phyloP scores from a whole-genome alignment of 164 flowering plant genomes.

The Nymphaea colorata region DNA sequence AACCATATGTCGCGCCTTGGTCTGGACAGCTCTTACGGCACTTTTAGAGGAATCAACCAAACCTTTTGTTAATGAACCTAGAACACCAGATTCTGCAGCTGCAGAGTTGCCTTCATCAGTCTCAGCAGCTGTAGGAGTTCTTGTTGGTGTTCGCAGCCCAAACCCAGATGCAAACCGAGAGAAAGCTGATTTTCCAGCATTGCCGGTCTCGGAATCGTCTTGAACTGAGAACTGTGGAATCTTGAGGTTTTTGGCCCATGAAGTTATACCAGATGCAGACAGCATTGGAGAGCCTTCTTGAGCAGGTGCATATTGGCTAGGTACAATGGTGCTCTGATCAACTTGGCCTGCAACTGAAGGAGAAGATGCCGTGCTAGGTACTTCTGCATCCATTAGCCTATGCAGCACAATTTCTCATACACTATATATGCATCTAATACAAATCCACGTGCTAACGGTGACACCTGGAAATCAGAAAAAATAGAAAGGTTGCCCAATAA shows the following conservation, averaged over 20 bases:
- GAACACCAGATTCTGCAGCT: conserved; percentile 45
- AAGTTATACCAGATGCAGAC: conserved; percentile 56
- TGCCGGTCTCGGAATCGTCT: conserved; percentile 39
- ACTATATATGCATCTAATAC: no score
- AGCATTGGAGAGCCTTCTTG: conserved; percentile 36
- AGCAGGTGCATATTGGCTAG: conserved; percentile 29
- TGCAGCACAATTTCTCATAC: no score
- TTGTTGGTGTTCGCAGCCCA: conserved; percentile 67
- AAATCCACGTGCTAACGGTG: no score
- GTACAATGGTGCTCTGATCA: conserved; percentile 15
- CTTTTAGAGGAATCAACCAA: conserved; percentile 81
- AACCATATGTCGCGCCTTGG: conserved; percentile 95
- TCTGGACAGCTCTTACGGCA: conserved; percentile 94
- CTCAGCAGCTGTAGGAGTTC: conserved; percentile 36
- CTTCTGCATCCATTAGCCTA: conserved; percentile 29
- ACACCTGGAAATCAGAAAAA: no score
- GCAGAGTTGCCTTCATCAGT: conserved; percentile 18
- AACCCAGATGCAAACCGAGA: conserved; percentile 77
- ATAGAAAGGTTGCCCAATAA: no score
- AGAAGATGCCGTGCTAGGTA: conserved; percentile 25
- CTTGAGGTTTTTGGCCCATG: conserved; percentile 79
- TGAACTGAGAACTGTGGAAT: conserved; percentile 47
- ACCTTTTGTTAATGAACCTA: conserved; percentile 80
- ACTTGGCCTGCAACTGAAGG: conserved; percentile 22
- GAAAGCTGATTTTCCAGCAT: conserved; percentile 63